These are phyloP conservation scores for Sporothrix phasma DNA, from an alignment of 2,329 filamentous ascomycete genomes.

Conservation along the genomic window DNA sequence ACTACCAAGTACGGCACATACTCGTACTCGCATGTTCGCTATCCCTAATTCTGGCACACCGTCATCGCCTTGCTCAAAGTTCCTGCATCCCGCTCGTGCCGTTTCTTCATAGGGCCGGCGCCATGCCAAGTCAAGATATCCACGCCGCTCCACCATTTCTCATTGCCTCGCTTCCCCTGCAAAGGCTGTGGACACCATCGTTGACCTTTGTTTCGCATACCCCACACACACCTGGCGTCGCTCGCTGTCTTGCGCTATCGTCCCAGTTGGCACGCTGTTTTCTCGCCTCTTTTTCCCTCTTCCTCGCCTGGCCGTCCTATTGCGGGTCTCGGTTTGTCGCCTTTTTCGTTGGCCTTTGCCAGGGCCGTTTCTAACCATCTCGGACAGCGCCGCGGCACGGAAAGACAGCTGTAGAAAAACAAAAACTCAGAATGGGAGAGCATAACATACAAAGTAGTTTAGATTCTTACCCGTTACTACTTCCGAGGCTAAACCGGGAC, in stretches of 20 bases:
- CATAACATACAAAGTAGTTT: too few relatives aligned
- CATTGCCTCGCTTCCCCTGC: conserved; percentile 10
- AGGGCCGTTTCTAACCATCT: background rate
- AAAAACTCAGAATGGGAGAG: background rate
- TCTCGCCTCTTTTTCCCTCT: background rate
- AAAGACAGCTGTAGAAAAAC: background rate
- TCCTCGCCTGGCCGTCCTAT: background rate
- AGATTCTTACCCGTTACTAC: background rate
- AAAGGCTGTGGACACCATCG: background rate
- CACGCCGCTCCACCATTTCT: background rate
- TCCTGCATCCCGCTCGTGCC: background rate
- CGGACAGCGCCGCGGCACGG: background rate
- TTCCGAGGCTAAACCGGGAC: background rate
- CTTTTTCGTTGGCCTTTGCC: background rate
- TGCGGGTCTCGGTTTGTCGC: background rate
- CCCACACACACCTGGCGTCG: conserved; percentile 4
- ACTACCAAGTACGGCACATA: background rate
- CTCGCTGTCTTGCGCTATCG: background rate
- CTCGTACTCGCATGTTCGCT: background rate
- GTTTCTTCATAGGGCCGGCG: conserved; percentile 4
- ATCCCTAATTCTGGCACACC: background rate
- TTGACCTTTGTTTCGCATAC: background rate
- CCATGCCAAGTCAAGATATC: background rate
- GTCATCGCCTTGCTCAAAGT: background rate
- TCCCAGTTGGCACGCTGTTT: background rate